A percentile compares a stretch with the other conserved stretches of the same genome.
These are phyloP conservation scores for Wickerhamiella parazyma DNA, from an alignment of 805 yeast genomes.

Conservation along the genomic window DNA sequence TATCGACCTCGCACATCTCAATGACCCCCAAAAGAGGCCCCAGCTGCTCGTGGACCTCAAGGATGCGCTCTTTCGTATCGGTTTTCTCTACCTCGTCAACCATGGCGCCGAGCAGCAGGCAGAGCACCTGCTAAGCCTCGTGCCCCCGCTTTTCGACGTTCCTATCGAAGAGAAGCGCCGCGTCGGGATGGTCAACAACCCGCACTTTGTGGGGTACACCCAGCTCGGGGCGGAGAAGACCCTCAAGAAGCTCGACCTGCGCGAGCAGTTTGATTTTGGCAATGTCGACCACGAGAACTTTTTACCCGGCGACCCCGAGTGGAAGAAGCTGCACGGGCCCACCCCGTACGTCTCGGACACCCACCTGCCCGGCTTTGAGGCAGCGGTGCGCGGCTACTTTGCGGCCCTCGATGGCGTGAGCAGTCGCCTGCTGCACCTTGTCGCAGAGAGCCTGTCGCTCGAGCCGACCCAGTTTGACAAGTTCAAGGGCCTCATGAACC, in stretches of 20 bases:
- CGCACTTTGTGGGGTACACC: slow-evolving; percentile 47
- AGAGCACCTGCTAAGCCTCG: slow-evolving; percentile 28
- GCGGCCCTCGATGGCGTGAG: slow-evolving; percentile 35
- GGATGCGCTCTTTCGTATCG: slow-evolving; percentile 41
- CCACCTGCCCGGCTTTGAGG: slow-evolving; percentile 31
- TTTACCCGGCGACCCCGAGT: slow-evolving; percentile 16
- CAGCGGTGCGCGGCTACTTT: slow-evolving; percentile 32
- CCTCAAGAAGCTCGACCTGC: slow-evolving; percentile 38
- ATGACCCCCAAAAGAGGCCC: slow-evolving; percentile 31
- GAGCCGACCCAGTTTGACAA: slow-evolving; percentile 32
- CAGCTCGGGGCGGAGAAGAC: slow-evolving; percentile 46
- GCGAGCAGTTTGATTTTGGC: slow-evolving; percentile 51
- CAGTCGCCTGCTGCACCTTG: slow-evolving; percentile 31
- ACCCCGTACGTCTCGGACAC: slow-evolving; percentile 38
- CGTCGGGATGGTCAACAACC: slow-evolving; percentile 41
- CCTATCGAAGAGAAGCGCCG: slow-evolving; percentile 33
- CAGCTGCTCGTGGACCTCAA: slow-evolving; percentile 28
- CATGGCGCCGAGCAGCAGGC: slow-evolving; percentile 34
- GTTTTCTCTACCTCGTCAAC: slow-evolving; percentile 38
- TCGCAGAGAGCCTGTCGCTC: slow-evolving; percentile 44
- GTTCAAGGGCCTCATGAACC: slow-evolving; percentile 38
- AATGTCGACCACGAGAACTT: slow-evolving; percentile 22
- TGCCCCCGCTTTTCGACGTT: slow-evolving; percentile 33
- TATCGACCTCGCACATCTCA: slow-evolving; percentile 33
- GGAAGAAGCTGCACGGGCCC: slow-evolving; percentile 43